Evolutionary conservation across 2,329 filamentous ascomycete genomes (phyloP).

Genomic region (Aspergillus latus): DNA sequence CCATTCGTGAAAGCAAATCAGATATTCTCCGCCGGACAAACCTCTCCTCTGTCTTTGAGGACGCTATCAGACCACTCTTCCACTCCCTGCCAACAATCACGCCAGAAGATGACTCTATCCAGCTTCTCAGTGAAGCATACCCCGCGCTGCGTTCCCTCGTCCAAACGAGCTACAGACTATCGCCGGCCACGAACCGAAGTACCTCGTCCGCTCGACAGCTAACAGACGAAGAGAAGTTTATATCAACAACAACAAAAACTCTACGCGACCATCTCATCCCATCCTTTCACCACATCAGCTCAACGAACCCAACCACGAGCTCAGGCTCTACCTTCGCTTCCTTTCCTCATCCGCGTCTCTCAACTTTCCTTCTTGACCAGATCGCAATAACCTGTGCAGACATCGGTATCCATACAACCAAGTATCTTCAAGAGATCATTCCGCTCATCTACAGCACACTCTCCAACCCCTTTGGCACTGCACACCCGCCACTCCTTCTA

Average conservation of each 20-base stretch:
- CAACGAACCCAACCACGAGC: slow-evolving; percentile 37
- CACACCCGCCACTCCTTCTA: slow-evolving; percentile 55
- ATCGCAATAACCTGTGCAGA: slow-evolving; percentile 29
- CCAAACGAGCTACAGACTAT: slow-evolving; percentile 43
- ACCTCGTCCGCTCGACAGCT: neutral
- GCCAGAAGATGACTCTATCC: slow-evolving; percentile 66
- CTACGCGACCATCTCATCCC: slow-evolving; percentile 38
- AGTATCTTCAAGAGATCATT: slow-evolving; percentile 60
- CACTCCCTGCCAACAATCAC: slow-evolving; percentile 75
- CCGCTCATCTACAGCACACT: slow-evolving; percentile 66
- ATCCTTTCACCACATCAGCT: slow-evolving; percentile 48
- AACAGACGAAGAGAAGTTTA: slow-evolving; percentile 25
- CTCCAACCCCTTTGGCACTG: slow-evolving; percentile 65
- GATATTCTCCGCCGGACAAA: slow-evolving; percentile 45
- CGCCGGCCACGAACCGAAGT: slow-evolving; percentile 11
- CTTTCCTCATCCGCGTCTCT: slow-evolving; percentile 49
- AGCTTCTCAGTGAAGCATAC: slow-evolving; percentile 66
- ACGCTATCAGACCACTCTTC: slow-evolving; percentile 61
- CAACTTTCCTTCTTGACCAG: slow-evolving; percentile 43
- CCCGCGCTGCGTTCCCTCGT: slow-evolving; percentile 63
- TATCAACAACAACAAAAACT: slow-evolving; percentile 26
- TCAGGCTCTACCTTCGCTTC: slow-evolving; percentile 46
- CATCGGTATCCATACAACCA: slow-evolving; percentile 39
- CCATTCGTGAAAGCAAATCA: slow-evolving; percentile 37
- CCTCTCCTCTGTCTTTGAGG: slow-evolving; percentile 47